These are phyloP conservation scores for Capsella bursapastoris DNA, from an alignment of 345 rosid species.

Conservation along the genomic window DNA sequence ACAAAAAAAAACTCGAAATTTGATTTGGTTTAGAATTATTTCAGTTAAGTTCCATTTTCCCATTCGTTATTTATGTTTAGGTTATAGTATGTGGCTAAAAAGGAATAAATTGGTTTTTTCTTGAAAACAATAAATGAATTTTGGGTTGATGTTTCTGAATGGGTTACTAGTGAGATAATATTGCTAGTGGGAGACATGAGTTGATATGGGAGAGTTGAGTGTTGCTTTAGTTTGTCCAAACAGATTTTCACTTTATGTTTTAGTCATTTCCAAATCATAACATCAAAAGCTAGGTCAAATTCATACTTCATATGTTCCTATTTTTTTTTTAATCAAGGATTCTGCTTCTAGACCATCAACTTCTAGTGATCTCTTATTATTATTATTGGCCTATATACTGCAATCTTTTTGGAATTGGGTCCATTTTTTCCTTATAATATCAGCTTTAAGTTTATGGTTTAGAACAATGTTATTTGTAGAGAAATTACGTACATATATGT, in stretches of 20 bases:
- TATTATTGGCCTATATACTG: conserved; percentile 20
- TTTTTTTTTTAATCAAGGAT: conserved; percentile 1
- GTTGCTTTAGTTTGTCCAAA: conserved; percentile 26
- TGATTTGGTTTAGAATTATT: neutral
- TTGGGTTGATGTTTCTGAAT: conserved; percentile 7
- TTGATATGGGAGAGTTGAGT: conserved; percentile 37
- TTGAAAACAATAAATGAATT: conserved; percentile 6
- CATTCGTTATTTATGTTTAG: neutral
- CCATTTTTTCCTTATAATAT: neutral
- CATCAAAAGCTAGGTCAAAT: conserved; percentile 36
- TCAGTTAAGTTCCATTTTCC: neutral
- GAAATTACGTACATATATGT: neutral
- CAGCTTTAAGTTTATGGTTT: neutral
- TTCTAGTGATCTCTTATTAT: conserved; percentile 32
- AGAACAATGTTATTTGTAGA: neutral
- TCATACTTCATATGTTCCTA: conserved; percentile 25
- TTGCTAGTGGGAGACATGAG: conserved; percentile 37
- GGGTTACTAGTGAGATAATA: conserved; percentile 3
- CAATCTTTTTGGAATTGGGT: conserved; percentile 11
- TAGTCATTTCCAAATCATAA: conserved; percentile 44
- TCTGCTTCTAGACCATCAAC: conserved; percentile 41
- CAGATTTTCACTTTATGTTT: conserved; percentile 30
- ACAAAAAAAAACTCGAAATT: neutral
- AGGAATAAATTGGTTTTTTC: neutral
- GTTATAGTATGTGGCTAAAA: neutral